A percentile compares a stretch with the other conserved stretches of the same genome.
These are phyloP conservation scores for Akanthomyces lecanii DNA, from an alignment of 2,329 filamentous ascomycete species.

Conservation along the genomic window DNA sequence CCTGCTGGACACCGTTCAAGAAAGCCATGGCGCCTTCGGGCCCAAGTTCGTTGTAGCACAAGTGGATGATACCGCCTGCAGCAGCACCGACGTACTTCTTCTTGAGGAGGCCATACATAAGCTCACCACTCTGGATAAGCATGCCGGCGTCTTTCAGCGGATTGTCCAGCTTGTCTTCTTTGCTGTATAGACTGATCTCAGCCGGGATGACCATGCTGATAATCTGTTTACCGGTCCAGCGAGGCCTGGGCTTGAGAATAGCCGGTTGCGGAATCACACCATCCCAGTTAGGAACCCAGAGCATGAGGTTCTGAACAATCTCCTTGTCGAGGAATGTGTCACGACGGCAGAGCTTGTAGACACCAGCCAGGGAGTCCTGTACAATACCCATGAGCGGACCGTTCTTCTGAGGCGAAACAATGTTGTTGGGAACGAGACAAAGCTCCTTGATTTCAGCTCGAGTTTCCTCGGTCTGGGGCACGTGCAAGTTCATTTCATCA, in stretches of 20 bases:
- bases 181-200: conserved; percentile 74
- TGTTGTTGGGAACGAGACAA: conserved; percentile 96
- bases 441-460: conserved; percentile 91
- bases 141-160: conserved; percentile 73
- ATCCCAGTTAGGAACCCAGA: conserved; percentile 98
- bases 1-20: conserved; percentile 90
- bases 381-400: conserved; percentile 99
- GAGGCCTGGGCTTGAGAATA: conserved; percentile 86
- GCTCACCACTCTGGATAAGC: conserved; percentile 78
- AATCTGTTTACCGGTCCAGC: conserved; percentile 98
- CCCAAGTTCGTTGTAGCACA: conserved; percentile 93
- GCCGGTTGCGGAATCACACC: conserved; percentile 88
- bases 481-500: conserved; percentile 99
- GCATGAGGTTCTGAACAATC: conserved; percentile 91
- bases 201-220: conserved; percentile 87
- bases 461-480: conserved; percentile 95
- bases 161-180: conserved; percentile 55
- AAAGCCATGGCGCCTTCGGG: conserved; percentile 83
- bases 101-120: conserved; percentile 84
- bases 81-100: conserved; percentile 95
- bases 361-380: conserved; percentile 92
- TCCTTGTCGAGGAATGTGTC: conserved; percentile 89
- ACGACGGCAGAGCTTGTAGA: conserved; percentile 92
- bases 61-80: conserved; percentile 86
- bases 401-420: conserved; percentile 96